phyloP scores from a whole-genome alignment of 2,329 filamentous ascomycete species.

The Alternaria postmessia region DNA sequence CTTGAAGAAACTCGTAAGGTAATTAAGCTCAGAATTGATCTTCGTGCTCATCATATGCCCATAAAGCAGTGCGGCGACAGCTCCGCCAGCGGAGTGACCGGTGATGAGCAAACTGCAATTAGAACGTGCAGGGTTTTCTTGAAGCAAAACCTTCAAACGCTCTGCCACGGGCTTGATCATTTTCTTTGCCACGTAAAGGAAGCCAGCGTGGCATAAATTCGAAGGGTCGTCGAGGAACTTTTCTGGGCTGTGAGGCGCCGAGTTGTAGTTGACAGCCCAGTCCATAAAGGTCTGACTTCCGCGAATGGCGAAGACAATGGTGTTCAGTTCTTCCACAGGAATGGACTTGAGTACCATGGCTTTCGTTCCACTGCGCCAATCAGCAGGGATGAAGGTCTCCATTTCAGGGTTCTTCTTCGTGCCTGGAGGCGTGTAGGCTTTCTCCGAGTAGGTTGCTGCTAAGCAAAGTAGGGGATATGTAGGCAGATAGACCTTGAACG shows the following conservation, averaged over 20 bases:
- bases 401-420: slow-evolving; percentile 68
- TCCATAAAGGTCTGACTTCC: slow-evolving; percentile 83
- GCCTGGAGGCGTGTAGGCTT: slow-evolving; percentile 68
- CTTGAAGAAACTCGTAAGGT: slow-evolving; percentile 74
- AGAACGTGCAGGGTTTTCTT: slow-evolving; percentile 73
- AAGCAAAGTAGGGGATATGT: slow-evolving; percentile 81
- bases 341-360: slow-evolving; percentile 86
- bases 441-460: slow-evolving; percentile 78
- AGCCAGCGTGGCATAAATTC: slow-evolving; percentile 83
- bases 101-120: slow-evolving; percentile 79
- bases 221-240: slow-evolving; percentile 79
- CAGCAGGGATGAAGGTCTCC: slow-evolving; percentile 73
- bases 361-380: slow-evolving; percentile 79
- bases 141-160: slow-evolving; percentile 72
- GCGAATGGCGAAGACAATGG: slow-evolving; percentile 83
- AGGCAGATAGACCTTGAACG: slow-evolving; percentile 74
- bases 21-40: slow-evolving; percentile 72
- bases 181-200: slow-evolving; percentile 75
- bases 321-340: slow-evolving; percentile 77
- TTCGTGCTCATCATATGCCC: slow-evolving; percentile 77
- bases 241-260: slow-evolving; percentile 69
- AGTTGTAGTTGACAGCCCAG: slow-evolving; percentile 84
- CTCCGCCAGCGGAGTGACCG: slow-evolving; percentile 85
- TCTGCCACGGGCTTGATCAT: slow-evolving; percentile 79
- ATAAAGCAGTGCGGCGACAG: slow-evolving; percentile 81